Percentiles rank a stretch among this genome's conserved stretches.
Evolutionary conservation across 805 yeast genomes (phyloP).

Genomic region (Candida railenensis): DNA sequence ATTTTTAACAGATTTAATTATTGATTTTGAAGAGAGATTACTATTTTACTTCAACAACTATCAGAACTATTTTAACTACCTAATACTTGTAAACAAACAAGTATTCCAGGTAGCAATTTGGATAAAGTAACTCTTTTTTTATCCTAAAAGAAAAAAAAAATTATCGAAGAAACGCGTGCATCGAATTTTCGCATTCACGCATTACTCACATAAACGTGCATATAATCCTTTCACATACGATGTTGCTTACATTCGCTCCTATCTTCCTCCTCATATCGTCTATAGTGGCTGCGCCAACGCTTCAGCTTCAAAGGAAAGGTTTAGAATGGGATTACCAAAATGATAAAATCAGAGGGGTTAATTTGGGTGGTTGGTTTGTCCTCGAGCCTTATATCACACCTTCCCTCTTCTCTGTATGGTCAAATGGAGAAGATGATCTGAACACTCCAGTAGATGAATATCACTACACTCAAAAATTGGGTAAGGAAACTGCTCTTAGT

Average conservation of each 20-base stretch:
- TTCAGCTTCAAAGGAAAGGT: slow-evolving; percentile 19
- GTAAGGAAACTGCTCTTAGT: slow-evolving; percentile 52
- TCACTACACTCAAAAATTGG: slow-evolving; percentile 60
- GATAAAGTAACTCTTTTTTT: too few species aligned
- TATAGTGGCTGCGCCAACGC: neutral
- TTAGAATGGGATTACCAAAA: slow-evolving; percentile 33
- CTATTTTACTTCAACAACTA: too few species aligned
- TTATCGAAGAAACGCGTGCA: neutral
- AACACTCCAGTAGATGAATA: slow-evolving; percentile 80
- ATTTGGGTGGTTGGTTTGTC: slow-evolving; percentile 89
- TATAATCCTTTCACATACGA: neutral
- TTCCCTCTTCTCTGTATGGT: slow-evolving; percentile 58
- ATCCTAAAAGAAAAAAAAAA: too few species aligned
- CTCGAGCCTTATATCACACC: slow-evolving; percentile 87
- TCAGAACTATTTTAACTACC: too few species aligned
- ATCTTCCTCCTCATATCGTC: neutral
- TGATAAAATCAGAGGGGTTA: slow-evolving; percentile 60
- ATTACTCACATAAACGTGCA: neutral
- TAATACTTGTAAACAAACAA: too few species aligned
- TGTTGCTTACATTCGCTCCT: neutral
- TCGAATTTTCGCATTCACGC: neutral
- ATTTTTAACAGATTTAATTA: too few species aligned
- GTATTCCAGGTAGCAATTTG: too few species aligned
- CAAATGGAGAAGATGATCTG: slow-evolving; percentile 23
- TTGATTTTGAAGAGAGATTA: too few species aligned